A percentile compares a stretch with the other conserved stretches of the same genome.
Evolutionary conservation across 2,329 filamentous ascomycete genomes (phyloP).

Genomic region (Diaporthe citrichinensis): DNA sequence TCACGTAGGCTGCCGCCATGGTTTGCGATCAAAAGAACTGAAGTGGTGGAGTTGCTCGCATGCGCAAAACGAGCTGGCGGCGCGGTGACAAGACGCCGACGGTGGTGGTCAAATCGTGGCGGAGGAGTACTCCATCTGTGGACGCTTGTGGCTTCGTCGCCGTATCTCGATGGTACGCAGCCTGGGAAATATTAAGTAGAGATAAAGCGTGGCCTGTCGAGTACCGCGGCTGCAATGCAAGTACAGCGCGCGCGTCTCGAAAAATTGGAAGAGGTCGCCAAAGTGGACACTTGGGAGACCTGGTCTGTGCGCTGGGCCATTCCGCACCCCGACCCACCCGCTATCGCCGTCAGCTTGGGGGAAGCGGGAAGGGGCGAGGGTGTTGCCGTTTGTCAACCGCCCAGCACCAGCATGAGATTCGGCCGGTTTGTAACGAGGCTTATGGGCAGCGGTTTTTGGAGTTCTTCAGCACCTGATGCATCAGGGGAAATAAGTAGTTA

Average conservation of each 20-base stretch:
- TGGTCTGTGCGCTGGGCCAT: conserved; percentile 23
- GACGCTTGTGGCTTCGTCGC: conserved; percentile 17
- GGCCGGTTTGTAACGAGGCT: background rate
- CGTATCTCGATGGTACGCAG: background rate
- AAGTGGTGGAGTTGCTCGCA: conserved; percentile 21
- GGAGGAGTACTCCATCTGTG: conserved; percentile 33
- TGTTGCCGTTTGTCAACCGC: background rate
- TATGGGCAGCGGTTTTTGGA: background rate
- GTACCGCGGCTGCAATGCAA: conserved; percentile 11
- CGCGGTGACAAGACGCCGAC: conserved; percentile 33
- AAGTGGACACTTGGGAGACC: background rate
- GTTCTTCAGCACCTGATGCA: background rate
- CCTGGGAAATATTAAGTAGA: background rate
- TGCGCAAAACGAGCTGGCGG: conserved; percentile 36
- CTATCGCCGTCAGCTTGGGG: conserved; percentile 3
- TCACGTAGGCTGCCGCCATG: conserved; percentile 43
- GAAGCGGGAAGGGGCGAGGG: background rate
- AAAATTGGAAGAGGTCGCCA: conserved; percentile 32
- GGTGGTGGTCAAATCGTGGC: conserved; percentile 28
- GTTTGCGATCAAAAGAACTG: conserved; percentile 39
- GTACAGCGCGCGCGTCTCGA: conserved; percentile 20
- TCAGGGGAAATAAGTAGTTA: conserved; percentile 30
- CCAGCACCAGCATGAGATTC: background rate
- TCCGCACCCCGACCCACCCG: background rate
- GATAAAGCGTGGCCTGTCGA: conserved; percentile 24